Evolutionary conservation across 129 eudicot genomes (phyloP), one percentile per base, ranked within the genome.

Genomic region (Saposhnikovia divaricata): DNA sequence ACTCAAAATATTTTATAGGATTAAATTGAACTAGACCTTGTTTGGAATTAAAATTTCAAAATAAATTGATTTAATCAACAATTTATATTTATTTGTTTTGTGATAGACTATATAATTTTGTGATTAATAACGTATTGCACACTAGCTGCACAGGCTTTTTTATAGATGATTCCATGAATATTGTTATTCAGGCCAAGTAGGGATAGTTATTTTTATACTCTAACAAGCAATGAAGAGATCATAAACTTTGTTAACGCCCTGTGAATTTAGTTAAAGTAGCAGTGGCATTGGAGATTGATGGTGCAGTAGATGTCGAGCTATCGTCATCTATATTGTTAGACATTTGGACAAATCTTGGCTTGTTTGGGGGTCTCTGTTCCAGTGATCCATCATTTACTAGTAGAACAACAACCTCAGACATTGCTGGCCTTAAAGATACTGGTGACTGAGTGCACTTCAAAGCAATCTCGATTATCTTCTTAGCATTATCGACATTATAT

Each of bases 321-420:
- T 53, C 76, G 4, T 27, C 79, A 8, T 14, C 8, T 16, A 59
- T 25, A 39, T 72, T 80, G 23, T 48, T 47, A 18, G 63, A 79
- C 12, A 39, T 25, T 27, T 80, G 76, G 19, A 66, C 23, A 34
- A 80, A 47, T 0, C 74, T 34, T 9, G 85, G 71, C 75, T 82
- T 83, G 40, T 18, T 82, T 0, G 71, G 81, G 5, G 63, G 48
- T 6, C 23, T 72, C 4, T 37, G 73, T 13, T 77, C 86, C 4
- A 43, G 3, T 28, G 82, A 9, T 15, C 76, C 65, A 39, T 83
- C 84, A 40, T 79, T 86, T 42, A 47, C 37, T n/a, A 86, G 84
- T 78, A 86, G 72, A 61, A 83, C 84, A 42, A 82, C 73, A 4
- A 86, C 72, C 65, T 86, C 89, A 25, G 89, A 82, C 89, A 86